A percentile compares a stretch with the other conserved stretches of the same genome.
These are phyloP conservation scores for Penicillium sp. DNA, from an alignment of 2,329 filamentous ascomycete genomes.

Conservation along the genomic window DNA sequence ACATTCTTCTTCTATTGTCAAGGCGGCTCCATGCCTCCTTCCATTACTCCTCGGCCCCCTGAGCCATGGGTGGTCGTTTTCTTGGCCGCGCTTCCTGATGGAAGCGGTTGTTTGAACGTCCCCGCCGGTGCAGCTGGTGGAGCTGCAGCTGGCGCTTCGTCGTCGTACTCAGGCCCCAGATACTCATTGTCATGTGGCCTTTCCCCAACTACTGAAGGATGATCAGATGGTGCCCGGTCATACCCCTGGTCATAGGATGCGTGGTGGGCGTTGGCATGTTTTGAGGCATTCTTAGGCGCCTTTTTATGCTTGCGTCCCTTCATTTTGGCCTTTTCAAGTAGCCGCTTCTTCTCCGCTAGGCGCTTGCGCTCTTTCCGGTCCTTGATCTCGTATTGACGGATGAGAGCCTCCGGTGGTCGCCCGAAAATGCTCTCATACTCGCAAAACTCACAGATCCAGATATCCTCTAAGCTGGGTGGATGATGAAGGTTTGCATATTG, in stretches of 20 bases:
- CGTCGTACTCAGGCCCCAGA: slow-evolving; percentile 56
- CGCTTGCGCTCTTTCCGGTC: slow-evolving; percentile 83
- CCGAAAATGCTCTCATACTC: slow-evolving; percentile 97
- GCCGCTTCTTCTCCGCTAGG: slow-evolving; percentile 80
- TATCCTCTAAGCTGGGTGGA: slow-evolving; percentile 71
- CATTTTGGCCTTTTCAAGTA: slow-evolving; percentile 92
- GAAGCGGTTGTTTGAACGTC: slow-evolving; percentile 70
- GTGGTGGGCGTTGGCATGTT: slow-evolving; percentile 45
- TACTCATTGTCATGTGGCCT: slow-evolving; percentile 56
- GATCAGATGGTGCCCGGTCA: slow-evolving; percentile 47
- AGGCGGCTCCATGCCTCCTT: slow-evolving; percentile 38
- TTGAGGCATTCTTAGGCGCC: slow-evolving; percentile 68
- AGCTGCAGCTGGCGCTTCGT: slow-evolving; percentile 50
- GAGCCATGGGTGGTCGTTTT: slow-evolving; percentile 20
- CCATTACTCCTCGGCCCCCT: slow-evolving; percentile 30
- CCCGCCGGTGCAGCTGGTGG: slow-evolving; percentile 55
- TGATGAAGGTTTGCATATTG: slow-evolving; percentile 77
- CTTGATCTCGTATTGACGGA: slow-evolving; percentile 92
- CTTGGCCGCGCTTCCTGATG: slow-evolving; percentile 60
- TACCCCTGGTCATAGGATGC: slow-evolving; percentile 45
- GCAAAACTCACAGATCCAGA: slow-evolving; percentile 98
- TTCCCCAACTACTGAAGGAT: slow-evolving; percentile 41
- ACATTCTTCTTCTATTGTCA: slow-evolving; percentile 26
- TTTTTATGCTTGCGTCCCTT: slow-evolving; percentile 92
- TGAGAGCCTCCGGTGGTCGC: slow-evolving; percentile 79